Conservation (phyloP, 2,329 filamentous ascomycete genomes). For the Xylariales sp. region DNA sequence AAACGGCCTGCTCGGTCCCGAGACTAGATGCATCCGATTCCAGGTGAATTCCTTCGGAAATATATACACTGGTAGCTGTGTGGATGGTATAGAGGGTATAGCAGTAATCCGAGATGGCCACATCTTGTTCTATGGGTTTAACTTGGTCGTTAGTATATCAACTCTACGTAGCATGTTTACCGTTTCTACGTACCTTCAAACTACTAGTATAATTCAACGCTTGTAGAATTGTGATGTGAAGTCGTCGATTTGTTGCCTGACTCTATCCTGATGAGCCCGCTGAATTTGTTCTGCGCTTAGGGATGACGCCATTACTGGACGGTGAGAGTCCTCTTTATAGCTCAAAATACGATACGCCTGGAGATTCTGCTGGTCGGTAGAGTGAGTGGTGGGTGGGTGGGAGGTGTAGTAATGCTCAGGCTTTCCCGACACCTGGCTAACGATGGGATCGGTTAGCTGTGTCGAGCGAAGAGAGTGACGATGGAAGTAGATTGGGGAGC, state of each 20-base stretch:
- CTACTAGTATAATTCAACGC: conserved; percentile 1
- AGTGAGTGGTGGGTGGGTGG: conserved; percentile 26
- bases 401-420: conserved; percentile 29
- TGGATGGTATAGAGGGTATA: neutral
- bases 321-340: conserved; percentile 26
- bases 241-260: conserved; percentile 22
- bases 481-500: neutral
- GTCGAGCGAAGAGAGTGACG: neutral
- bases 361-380: conserved; percentile 20
- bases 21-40: neutral
- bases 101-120: too few species aligned
- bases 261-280: conserved; percentile 3
- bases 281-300: conserved; percentile 18
- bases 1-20: too few species aligned
- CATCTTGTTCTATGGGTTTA: neutral
- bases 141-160: neutral
- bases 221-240: conserved; percentile 27
- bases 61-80: neutral
- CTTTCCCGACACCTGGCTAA: conserved; percentile 21
- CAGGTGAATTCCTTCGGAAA: neutral
- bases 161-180: neutral
- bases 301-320: conserved; percentile 21
- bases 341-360: conserved; percentile 26
- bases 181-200: neutral
- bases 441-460: neutral